phyloP scores from a whole-genome alignment of 164 flowering plant genomes.

The Berberis thunbergii region DNA sequence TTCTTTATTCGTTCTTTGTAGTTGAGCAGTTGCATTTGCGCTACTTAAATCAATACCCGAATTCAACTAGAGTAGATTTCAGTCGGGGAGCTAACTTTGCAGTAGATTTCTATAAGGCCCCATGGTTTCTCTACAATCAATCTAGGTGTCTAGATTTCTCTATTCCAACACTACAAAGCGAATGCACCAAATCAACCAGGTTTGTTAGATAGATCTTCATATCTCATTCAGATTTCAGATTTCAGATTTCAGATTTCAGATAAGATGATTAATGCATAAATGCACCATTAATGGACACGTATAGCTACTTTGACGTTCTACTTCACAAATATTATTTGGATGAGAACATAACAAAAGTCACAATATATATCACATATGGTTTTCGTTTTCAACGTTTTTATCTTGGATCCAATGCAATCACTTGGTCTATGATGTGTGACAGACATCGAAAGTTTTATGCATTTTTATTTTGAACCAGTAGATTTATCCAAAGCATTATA shows the following conservation, averaged over 20 bases:
- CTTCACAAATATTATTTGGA: no score
- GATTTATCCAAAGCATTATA: slow-evolving; percentile 57
- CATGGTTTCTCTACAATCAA: slow-evolving; percentile 46
- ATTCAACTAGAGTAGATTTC: slow-evolving; percentile 42
- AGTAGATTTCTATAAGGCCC: slow-evolving; percentile 36
- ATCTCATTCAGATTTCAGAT: background rate
- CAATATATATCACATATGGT: no score
- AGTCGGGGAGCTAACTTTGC: slow-evolving; percentile 66
- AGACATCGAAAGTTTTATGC: background rate
- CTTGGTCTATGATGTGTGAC: background rate
- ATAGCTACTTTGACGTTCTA: no score
- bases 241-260: no score
- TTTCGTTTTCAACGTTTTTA: background rate
- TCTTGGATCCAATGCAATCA: background rate
- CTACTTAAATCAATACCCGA: slow-evolving; percentile 44
- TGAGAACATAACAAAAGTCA: no score
- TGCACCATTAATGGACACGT: no score
- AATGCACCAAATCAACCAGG: slow-evolving; percentile 14
- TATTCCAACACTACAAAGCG: slow-evolving; percentile 44
- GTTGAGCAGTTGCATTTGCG: slow-evolving; percentile 55
- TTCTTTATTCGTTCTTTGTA: slow-evolving; percentile 12
- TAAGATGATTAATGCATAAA: background rate
- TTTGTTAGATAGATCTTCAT: background rate
- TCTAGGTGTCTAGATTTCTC: slow-evolving; percentile 43
- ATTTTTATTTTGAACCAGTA: slow-evolving; percentile 30